A percentile compares a stretch with the other conserved stretches of the same genome.
Conservation (phyloP, 1,284 basidiomycete species). For the Pseudozyma hubeiensis region DNA sequence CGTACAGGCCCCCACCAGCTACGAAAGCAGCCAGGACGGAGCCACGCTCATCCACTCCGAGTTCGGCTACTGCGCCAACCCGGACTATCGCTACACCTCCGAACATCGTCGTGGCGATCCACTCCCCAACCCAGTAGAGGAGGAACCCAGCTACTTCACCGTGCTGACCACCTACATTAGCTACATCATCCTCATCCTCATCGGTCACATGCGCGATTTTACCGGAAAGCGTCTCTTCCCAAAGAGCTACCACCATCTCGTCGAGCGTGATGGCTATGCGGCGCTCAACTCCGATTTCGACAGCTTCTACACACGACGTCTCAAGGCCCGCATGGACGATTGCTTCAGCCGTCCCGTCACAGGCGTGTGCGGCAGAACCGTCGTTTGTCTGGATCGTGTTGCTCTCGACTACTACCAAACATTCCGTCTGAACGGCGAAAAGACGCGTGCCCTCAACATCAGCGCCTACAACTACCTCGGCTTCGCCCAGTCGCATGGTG, state of each 20-base stretch:
- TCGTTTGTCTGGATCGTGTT: constrained; percentile 84
- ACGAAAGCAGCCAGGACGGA: constrained; percentile 49
- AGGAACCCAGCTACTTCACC: constrained; percentile 86
- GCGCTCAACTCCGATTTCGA: constrained; percentile 98
- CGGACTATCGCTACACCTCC: constrained; percentile 77
- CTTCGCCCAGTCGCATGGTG: constrained; percentile 92
- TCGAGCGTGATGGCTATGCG: constrained; percentile 75
- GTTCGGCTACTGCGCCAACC: constrained; percentile 84
- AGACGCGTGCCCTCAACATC: constrained; percentile 88
- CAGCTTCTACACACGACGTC: constrained; percentile 96
- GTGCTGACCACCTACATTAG: constrained; percentile 87
- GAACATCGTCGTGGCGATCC: constrained; percentile 71
- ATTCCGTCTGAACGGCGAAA: constrained; percentile 83
- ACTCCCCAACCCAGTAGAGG: constrained; percentile 70
- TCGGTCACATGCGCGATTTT: constrained; percentile 95
- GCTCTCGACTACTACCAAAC: constrained; percentile 85
- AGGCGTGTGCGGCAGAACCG: constrained; percentile 93
- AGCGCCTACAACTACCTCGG: constrained; percentile 99
- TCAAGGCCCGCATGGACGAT: constrained; percentile 94
- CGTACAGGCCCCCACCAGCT: constrained; percentile 42
- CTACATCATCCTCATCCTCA: constrained; percentile 73
- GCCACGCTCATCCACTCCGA: constrained; percentile 75
- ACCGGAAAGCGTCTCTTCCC: constrained; percentile 86
- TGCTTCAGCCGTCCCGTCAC: constrained; percentile 94
- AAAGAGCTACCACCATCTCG: constrained; percentile 77